These are phyloP conservation scores for Picea abies DNA, from an alignment of 83 land plant species.

Conservation along the genomic window DNA sequence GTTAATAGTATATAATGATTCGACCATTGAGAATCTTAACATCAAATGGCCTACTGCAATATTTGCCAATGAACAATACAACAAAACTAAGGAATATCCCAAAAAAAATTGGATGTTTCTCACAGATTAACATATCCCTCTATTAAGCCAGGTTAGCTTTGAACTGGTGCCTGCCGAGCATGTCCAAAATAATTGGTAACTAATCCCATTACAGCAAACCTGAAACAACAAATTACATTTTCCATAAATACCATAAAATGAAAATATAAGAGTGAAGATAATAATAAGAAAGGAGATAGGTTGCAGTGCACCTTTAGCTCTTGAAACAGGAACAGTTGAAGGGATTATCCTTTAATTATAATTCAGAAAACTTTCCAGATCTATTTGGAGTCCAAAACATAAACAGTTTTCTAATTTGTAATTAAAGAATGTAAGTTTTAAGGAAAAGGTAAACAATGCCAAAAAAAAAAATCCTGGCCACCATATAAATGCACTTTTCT, in stretches of 20 bases:
- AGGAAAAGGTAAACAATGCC: too few species aligned
- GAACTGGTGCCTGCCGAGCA: slow-evolving; percentile 11
- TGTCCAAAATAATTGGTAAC: slow-evolving; percentile 10
- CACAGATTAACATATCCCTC: not conserved
- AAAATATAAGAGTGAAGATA: not conserved
- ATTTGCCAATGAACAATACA: slow-evolving; percentile 5
- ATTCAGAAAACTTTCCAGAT: not conserved
- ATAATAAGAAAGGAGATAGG: not conserved
- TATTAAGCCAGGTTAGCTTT: not conserved
- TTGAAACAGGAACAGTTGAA: not conserved
- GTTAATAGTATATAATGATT: not conserved
- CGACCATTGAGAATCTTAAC: not conserved
- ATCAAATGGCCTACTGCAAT: not conserved
- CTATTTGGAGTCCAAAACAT: not conserved
- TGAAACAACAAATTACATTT: not conserved
- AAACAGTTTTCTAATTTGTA: not conserved
- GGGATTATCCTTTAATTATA: not conserved
- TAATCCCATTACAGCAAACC: slow-evolving; percentile 15
- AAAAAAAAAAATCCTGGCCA: too few species aligned
- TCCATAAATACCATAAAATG: not conserved
- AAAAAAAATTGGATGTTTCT: not conserved
- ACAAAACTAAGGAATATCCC: not conserved
- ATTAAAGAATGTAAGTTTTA: too few species aligned
- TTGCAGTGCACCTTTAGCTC: not conserved
- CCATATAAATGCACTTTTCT: too few species aligned